Base-by-base conservation (phyloP, 805 yeast genomes). In the Metschnikowia lachancei region DNA sequence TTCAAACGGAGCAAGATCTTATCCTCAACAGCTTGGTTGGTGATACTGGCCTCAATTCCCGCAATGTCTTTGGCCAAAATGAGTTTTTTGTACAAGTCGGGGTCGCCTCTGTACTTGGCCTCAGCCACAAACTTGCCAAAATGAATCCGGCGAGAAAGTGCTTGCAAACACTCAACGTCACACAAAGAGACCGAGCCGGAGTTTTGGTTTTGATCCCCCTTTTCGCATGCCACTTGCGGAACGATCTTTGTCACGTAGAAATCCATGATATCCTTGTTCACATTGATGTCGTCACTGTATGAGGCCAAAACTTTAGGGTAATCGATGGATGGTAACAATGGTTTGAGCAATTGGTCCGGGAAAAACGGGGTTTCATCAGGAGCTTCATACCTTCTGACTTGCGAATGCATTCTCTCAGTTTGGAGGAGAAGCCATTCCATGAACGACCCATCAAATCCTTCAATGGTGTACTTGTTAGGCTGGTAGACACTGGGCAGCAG, bases 91-190 rank as follows among this genome's bases (percentile, higher is more conserved):
- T 83, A 89, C 41, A 64, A 65, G 41, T 78, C 87, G 30, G 72
- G 75, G 50, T 91, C 94, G 22, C 74, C 69, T 57, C 76, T 82
- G 65, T 81, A 94, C 67, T 94, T 94, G 37, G 96, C 86, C 64
- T 94, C 99, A 4, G 99, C 99, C 9, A 94, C 99, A 73, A 92
- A 94, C 67, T 87, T 87, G 41, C 99, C 99, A 68, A 92, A 94
- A 67, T 94, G 99, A 56, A 94, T 88, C 62, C 99, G 78, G 59
- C 99, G 76, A 8, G 96, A 86, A 37, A 94, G 69, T 4, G 96
- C 84, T 65, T 94, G 97, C 54, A 94, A 74, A 54, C 86, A 81
- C 55, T 87, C 95, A 47, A 92, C 86, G 62, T 94, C 99, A 52
- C 88, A 75, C 33, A 81, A 71, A 3, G 95, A 83, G 33, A 94